phyloP scores from a whole-genome alignment of 306 rosid species.

The Begonia fuchsioides region DNA sequence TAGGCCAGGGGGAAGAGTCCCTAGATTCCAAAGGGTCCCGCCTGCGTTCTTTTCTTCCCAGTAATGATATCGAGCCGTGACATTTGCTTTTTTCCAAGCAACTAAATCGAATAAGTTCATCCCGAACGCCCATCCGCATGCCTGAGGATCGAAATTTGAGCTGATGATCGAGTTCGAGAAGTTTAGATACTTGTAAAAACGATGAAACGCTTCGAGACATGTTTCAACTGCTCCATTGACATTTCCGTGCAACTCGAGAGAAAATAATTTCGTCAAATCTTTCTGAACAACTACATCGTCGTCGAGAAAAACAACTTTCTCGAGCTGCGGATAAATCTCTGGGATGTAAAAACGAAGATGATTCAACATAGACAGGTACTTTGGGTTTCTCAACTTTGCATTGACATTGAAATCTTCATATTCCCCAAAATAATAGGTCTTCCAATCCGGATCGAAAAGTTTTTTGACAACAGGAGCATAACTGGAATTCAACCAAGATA shows the following conservation, averaged over 20 bases:
- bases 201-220: conserved; percentile 11
- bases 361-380: conserved; percentile 11
- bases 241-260: conserved; percentile 10
- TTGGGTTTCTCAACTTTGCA: conserved; percentile 10
- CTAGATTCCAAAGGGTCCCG: conserved; percentile 70
- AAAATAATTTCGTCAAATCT: conserved; percentile 11
- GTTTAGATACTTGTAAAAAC: conserved; percentile 12
- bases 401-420: conserved; percentile 7
- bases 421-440: conserved; percentile 8
- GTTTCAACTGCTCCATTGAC: conserved; percentile 18
- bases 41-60: conserved; percentile 34
- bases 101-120: conserved; percentile 13
- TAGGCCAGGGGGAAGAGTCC: conserved; percentile 87
- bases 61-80: conserved; percentile 8
- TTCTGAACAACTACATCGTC: conserved; percentile 14
- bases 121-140: conserved; percentile 16
- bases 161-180: conserved; percentile 10
- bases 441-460: conserved; percentile 4
- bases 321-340: conserved; percentile 12
- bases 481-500: conserved; percentile 12
- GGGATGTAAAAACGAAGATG: conserved; percentile 17
- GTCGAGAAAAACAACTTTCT: conserved; percentile 12
- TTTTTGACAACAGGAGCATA: conserved; percentile 12
- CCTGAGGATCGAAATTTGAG: conserved; percentile 13
- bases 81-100: conserved; percentile 9